A percentile compares a stretch with the other conserved stretches of the same genome.
Conservation (phyloP, 768 basidiomycete genomes). For the Nidula microcarpa region DNA sequence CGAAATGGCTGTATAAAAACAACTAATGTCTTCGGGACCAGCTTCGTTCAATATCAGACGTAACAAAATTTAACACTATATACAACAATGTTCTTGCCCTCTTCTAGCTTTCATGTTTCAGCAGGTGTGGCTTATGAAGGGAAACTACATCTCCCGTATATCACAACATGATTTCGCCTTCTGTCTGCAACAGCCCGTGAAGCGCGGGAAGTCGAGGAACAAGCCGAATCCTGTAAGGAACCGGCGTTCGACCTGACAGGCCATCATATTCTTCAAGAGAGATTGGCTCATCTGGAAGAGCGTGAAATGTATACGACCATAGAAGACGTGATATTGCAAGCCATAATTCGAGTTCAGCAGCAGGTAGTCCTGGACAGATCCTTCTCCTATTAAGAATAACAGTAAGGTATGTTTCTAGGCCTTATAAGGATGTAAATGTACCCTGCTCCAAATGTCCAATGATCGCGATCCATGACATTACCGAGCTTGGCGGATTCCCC, state of each 20-base stretch:
- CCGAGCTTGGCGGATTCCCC: conserved; percentile 37
- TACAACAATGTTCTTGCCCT: no score
- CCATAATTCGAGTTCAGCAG: conserved; percentile 44
- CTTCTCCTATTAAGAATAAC: conserved; percentile 14
- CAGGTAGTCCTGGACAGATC: conserved; percentile 39
- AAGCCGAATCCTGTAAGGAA: conserved; percentile 38
- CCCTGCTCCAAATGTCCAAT: conserved; percentile 48
- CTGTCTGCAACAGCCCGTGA: no score
- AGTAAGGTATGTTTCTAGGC: not conserved
- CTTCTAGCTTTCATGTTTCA: no score
- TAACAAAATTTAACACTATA: no score
- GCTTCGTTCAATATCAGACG: no score
- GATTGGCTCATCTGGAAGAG: conserved; percentile 39
- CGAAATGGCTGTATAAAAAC: no score
- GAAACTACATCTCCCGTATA: no score
- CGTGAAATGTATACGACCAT: conserved; percentile 40
- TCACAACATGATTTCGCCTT: no score
- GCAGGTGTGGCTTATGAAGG: no score
- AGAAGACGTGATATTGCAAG: conserved; percentile 41
- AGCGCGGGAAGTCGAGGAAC: no score
- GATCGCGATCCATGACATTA: conserved; percentile 38
- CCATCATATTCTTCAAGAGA: conserved; percentile 46
- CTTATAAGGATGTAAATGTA: conserved; percentile 12
- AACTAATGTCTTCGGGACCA: no score
- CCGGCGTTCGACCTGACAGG: conserved; percentile 39